These are phyloP conservation scores for Cryptococcus sp. DNA, from an alignment of 1,284 basidiomycete genomes.

Conservation along the genomic window DNA sequence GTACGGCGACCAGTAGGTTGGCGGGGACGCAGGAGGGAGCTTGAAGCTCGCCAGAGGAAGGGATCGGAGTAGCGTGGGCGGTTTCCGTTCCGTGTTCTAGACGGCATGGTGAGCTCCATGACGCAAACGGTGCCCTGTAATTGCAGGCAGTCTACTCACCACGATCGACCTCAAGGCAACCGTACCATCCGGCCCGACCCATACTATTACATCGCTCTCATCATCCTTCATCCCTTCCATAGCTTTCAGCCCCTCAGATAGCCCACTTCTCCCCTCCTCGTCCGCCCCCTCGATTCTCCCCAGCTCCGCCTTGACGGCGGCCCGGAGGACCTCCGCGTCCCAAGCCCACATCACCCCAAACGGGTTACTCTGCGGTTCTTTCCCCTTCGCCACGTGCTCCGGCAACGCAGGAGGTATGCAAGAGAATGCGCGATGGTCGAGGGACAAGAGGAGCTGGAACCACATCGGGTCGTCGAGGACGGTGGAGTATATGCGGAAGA, in stretches of 20 bases:
- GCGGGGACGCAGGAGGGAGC: constrained; percentile 57
- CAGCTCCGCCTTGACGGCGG: constrained; percentile 17
- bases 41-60: constrained; percentile 65
- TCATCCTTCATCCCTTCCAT: constrained; percentile 54
- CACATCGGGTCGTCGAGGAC: constrained; percentile 80
- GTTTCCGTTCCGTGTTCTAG: constrained; percentile 81
- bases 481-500: constrained; percentile 74
- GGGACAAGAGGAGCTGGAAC: constrained; percentile 70
- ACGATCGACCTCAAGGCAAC: constrained; percentile 67
- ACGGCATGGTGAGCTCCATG: neutral
- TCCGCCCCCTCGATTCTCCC: constrained; percentile 51
- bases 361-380: constrained; percentile 41
- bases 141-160: constrained; percentile 57
- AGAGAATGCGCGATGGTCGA: constrained; percentile 62
- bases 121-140: no score
- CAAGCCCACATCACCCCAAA: constrained; percentile 34
- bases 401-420: constrained; percentile 14
- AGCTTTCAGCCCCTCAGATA: constrained; percentile 16
- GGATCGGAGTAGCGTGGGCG: constrained; percentile 76
- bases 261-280: constrained; percentile 53
- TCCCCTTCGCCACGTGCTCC: constrained; percentile 52
- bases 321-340: constrained; percentile 28
- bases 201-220: constrained; percentile 73
- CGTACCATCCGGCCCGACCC: constrained; percentile 67
- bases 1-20: constrained; percentile 60